These are phyloP conservation scores for Chenopodium quinoa DNA, from an alignment of 148 eudicot genomes.

Conservation along the genomic window DNA sequence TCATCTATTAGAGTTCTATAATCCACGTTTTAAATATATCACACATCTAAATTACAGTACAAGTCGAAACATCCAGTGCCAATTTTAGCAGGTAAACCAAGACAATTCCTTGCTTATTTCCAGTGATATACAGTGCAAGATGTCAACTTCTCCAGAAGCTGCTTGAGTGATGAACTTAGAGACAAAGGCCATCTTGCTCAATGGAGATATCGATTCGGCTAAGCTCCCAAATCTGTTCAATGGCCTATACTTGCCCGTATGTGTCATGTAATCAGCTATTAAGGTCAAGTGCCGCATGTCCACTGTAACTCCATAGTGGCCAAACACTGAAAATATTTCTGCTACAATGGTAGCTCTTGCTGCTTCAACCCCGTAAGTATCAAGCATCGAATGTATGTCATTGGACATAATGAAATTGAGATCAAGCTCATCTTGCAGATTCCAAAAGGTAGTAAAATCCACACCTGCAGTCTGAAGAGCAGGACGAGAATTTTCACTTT, in stretches of 20 bases:
- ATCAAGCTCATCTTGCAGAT: constrained; percentile 75
- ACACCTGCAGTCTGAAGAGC: constrained; percentile 86
- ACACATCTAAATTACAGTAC: constrained; percentile 56
- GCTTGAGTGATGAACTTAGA: constrained; percentile 83
- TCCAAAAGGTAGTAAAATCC: constrained; percentile 72
- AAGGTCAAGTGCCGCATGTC: constrained; percentile 81
- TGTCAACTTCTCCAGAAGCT: constrained; percentile 46
- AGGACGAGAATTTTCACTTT: constrained; percentile 36
- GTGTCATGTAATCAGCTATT: constrained; percentile 91
- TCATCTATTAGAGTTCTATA: too few species aligned
- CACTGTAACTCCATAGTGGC: constrained; percentile 76
- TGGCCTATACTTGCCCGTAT: constrained; percentile 69
- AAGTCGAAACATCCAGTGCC: constrained; percentile 93
- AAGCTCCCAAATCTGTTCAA: constrained; percentile 82
- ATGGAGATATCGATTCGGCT: constrained; percentile 68
- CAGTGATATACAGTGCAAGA: constrained; percentile 30
- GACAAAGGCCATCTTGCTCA: constrained; percentile 81
- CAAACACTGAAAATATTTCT: constrained; percentile 73
- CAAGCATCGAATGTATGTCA: constrained; percentile 59
- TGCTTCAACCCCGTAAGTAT: constrained; percentile 87
- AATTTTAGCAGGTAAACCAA: constrained; percentile 88
- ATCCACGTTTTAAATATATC: too few species aligned
- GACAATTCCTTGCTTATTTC: constrained; percentile 50
- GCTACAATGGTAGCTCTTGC: constrained; percentile 70
- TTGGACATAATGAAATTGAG: constrained; percentile 60